Percentiles rank a stretch among this genome's conserved stretches.
These are phyloP conservation scores for Ophiostoma novo-ulmi DNA, from an alignment of 2,329 filamentous ascomycete species.

Conservation along the genomic window DNA sequence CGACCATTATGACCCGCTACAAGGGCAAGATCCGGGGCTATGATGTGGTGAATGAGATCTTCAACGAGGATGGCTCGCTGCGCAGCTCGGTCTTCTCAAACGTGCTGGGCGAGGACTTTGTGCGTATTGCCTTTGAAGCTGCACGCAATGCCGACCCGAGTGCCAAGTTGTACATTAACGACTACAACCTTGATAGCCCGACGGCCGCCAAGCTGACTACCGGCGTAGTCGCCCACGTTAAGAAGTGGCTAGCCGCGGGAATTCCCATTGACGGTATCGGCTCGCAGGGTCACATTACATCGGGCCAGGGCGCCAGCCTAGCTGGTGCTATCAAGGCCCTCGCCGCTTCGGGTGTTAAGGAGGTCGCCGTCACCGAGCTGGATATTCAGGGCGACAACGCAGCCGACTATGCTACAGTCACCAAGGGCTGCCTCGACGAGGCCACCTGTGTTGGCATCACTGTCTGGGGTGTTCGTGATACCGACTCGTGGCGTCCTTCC, in stretches of 20 bases:
- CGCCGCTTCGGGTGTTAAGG: constrained; percentile 45
- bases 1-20: constrained; percentile 52
- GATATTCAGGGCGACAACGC: constrained; percentile 57
- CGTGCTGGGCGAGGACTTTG: constrained; percentile 65
- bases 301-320: constrained; percentile 42
- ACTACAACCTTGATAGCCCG: constrained; percentile 62
- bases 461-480: constrained; percentile 53
- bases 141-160: constrained; percentile 61
- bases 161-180: constrained; percentile 72
- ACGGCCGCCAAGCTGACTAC: constrained; percentile 49
- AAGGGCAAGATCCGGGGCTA: constrained; percentile 60
- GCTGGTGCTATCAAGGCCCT: constrained; percentile 49
- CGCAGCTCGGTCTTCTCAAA: constrained; percentile 60
- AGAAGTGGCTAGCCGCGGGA: constrained; percentile 57
- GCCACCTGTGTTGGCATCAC: constrained; percentile 61
- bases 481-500: constrained; percentile 48
- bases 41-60: constrained; percentile 63
- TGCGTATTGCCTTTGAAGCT: constrained; percentile 64
- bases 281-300: constrained; percentile 51
- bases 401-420: constrained; percentile 54
- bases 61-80: constrained; percentile 56
- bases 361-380: constrained; percentile 62
- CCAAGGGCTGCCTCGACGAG: constrained; percentile 54
- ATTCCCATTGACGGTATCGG: constrained; percentile 62
- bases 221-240: constrained; percentile 54